Percentiles rank a stretch among this genome's conserved stretches.
These are phyloP conservation scores for Neofusicoccum parvum DNA, from an alignment of 2,329 filamentous ascomycete genomes.

Conservation along the genomic window DNA sequence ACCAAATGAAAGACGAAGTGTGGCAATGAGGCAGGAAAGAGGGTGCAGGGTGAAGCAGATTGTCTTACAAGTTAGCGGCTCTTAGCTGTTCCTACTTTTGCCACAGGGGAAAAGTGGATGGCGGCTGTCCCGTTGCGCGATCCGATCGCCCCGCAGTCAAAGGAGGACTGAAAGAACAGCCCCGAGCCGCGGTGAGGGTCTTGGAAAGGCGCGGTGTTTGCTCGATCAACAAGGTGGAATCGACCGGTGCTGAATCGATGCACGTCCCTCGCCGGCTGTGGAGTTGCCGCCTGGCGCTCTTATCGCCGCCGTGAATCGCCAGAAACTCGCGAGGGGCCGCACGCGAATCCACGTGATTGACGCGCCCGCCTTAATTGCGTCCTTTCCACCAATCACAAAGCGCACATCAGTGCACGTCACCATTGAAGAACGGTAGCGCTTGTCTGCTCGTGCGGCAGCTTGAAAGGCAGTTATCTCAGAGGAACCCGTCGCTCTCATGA, in stretches of 20 bases:
- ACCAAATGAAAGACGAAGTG: background rate
- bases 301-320: background rate
- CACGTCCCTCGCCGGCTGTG: constrained; percentile 4
- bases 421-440: too few species aligned
- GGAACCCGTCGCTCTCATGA: background rate
- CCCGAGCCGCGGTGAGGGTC: background rate
- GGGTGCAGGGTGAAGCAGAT: background rate
- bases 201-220: background rate
- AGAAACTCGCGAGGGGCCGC: background rate
- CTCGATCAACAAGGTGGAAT: constrained; percentile 3
- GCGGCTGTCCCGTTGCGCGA: background rate
- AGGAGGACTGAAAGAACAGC: background rate
- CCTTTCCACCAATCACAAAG: too few species aligned
- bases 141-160: background rate
- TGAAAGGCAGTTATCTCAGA: too few species aligned
- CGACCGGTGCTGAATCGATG: constrained; percentile 3
- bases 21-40: background rate
- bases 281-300: background rate
- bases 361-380: background rate
- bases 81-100: constrained; percentile 2
- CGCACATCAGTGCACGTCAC: too few species aligned
- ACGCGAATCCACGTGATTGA: background rate
- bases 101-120: constrained; percentile 12
- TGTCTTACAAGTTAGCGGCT: constrained; percentile 11
- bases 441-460: too few species aligned